A percentile compares a stretch with the other conserved stretches of the same genome.
These are phyloP conservation scores for Pseudocercospora ulei DNA, from an alignment of 2,329 filamentous ascomycete genomes.

Conservation along the genomic window DNA sequence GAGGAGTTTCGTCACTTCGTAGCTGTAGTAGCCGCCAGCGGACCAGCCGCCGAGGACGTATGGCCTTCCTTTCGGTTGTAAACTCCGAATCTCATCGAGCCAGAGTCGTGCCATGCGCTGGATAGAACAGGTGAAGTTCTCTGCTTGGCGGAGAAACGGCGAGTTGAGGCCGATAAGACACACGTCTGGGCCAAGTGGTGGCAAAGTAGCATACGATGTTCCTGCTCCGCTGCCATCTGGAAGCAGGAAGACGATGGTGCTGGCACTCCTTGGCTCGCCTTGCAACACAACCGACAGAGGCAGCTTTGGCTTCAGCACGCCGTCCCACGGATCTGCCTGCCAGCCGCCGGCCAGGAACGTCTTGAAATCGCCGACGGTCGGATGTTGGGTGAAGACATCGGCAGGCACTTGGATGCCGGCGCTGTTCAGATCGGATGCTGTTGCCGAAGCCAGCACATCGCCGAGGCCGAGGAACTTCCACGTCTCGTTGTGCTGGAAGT, in stretches of 20 bases:
- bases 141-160: slow-evolving; percentile 27
- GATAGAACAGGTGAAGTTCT: slow-evolving; percentile 28
- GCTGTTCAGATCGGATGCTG: slow-evolving; percentile 26
- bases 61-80: slow-evolving; percentile 43
- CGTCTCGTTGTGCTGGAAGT: slow-evolving; percentile 29
- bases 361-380: slow-evolving; percentile 26
- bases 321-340: slow-evolving; percentile 28
- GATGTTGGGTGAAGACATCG: slow-evolving; percentile 24
- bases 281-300: slow-evolving; percentile 27
- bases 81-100: slow-evolving; percentile 33
- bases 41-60: slow-evolving; percentile 65
- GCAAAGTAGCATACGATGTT: slow-evolving; percentile 36
- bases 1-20: slow-evolving; percentile 27
- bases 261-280: slow-evolving; percentile 18
- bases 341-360: slow-evolving; percentile 18
- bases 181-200: slow-evolving; percentile 39
- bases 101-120: slow-evolving; percentile 27
- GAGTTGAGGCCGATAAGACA: slow-evolving; percentile 40
- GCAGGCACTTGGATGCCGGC: slow-evolving; percentile 19
- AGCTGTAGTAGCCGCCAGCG: slow-evolving; percentile 65
- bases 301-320: slow-evolving; percentile 29
- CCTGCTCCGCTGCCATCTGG: slow-evolving; percentile 44
- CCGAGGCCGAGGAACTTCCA: slow-evolving; percentile 30
- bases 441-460: slow-evolving; percentile 27
- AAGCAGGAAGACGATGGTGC: slow-evolving; percentile 30